These are phyloP conservation scores for Trichoderma reesei DNA, from an alignment of 495 filamentous ascomycete genomes.

Conservation along the genomic window DNA sequence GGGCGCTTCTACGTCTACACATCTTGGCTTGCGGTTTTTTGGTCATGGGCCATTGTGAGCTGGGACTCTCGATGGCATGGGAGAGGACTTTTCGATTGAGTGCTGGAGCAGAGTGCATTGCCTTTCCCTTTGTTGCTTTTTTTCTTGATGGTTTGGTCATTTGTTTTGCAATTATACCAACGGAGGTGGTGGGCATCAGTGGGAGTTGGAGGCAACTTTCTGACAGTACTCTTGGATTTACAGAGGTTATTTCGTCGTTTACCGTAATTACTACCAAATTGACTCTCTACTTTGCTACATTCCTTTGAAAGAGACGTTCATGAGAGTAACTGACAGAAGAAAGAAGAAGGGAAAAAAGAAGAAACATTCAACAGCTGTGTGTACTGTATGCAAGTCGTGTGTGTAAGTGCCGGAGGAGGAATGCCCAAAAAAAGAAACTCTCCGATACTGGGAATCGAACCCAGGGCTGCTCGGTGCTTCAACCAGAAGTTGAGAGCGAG, in stretches of 20 bases:
- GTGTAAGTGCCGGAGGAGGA: neutral
- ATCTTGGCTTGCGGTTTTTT: neutral
- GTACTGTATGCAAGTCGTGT: too few relatives aligned
- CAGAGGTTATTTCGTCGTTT: too few relatives aligned
- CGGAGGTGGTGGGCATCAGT: neutral
- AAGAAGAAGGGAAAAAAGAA: too few relatives aligned
- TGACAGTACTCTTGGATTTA: too few relatives aligned
- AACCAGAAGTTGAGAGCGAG: slow-evolving; percentile 8
- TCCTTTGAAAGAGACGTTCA: too few relatives aligned
- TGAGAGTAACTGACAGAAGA: too few relatives aligned
- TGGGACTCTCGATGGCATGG: neutral
- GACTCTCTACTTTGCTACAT: too few relatives aligned
- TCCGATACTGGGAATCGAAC: slow-evolving; percentile 9
- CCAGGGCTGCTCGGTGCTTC: slow-evolving; percentile 8
- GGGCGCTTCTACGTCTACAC: neutral
- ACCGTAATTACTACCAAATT: too few relatives aligned
- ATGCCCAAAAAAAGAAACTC: neutral
- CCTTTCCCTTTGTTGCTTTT: too few relatives aligned
- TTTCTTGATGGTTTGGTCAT: too few relatives aligned
- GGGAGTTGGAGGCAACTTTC: neutral
- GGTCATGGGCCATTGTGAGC: neutral
- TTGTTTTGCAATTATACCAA: neutral
- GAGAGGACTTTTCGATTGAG: too few relatives aligned
- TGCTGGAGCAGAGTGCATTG: neutral
- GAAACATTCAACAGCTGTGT: too few relatives aligned